These are phyloP conservation scores for Floccularia luteovirens DNA, from an alignment of 768 basidiomycete species.

Conservation along the genomic window DNA sequence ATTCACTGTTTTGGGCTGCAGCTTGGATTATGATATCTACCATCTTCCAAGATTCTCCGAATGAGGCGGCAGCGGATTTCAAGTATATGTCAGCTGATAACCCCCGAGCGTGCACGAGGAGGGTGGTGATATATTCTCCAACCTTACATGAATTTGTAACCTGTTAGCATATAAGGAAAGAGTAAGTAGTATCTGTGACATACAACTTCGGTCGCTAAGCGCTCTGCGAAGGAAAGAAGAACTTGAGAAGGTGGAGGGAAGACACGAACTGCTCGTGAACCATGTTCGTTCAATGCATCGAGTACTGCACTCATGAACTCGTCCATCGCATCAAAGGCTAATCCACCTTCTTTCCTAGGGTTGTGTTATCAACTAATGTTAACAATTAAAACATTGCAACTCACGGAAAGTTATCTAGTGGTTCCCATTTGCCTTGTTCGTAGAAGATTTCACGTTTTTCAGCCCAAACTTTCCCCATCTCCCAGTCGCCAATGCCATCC, in stretches of 20 bases:
- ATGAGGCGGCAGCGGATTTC: conserved; percentile 83
- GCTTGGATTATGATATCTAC: conserved; percentile 70
- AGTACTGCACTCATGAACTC: conserved; percentile 73
- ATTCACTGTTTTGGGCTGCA: conserved; percentile 29
- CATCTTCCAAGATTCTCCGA: conserved; percentile 82
- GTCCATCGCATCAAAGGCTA: conserved; percentile 94
- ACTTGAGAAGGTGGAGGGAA: conserved; percentile 81
- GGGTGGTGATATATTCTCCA: conserved; percentile 76
- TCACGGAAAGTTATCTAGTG: conserved; percentile 77
- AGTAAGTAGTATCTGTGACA: conserved; percentile 16
- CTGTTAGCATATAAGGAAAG: conserved; percentile 4
- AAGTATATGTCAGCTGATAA: conserved; percentile 68
- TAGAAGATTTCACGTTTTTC: conserved; percentile 96
- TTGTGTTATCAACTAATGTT: too few species aligned
- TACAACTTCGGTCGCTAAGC: conserved; percentile 81
- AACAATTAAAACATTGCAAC: conserved; percentile 18
- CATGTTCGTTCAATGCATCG: conserved; percentile 61
- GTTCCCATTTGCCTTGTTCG: conserved; percentile 71
- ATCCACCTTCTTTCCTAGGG: conserved; percentile 40
- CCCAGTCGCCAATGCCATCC: conserved; percentile 62
- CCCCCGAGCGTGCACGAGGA: conserved; percentile 72
- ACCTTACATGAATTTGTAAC: conserved; percentile 39
- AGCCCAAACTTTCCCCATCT: conserved; percentile 91
- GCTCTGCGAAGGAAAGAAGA: conserved; percentile 74
- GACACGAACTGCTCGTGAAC: conserved; percentile 72